Evolutionary conservation across 78 protist species (phyloP).

Genomic region (Bodo saltans): DNA sequence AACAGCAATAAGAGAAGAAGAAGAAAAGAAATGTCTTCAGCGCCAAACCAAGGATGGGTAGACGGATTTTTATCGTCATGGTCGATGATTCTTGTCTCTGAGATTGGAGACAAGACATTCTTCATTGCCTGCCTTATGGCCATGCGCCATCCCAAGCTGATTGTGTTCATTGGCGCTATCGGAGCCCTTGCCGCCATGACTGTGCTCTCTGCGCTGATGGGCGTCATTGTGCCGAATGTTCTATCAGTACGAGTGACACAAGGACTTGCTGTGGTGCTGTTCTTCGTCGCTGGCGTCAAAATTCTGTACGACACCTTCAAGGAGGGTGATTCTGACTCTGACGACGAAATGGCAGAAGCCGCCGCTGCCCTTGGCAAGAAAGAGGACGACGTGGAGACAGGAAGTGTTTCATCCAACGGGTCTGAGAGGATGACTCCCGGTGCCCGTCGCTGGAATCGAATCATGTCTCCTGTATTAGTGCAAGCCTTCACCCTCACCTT

Average conservation of each 20-base stretch:
- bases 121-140: constrained; percentile 74
- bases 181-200: constrained; percentile 61
- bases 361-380: background rate
- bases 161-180: constrained; percentile 51
- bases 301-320: constrained; percentile 40
- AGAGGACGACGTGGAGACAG: constrained; percentile 29
- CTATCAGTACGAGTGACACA: constrained; percentile 52
- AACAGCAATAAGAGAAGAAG: no score
- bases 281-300: constrained; percentile 45
- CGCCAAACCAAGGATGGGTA: no score
- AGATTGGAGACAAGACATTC: constrained; percentile 84
- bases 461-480: constrained; percentile 1
- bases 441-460: background rate
- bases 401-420: no score
- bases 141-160: constrained; percentile 44
- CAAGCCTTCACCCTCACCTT: constrained; percentile 68
- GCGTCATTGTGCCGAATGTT: constrained; percentile 45
- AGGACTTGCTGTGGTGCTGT: constrained; percentile 46
- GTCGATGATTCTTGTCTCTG: constrained; percentile 59
- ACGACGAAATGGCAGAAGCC: constrained; percentile 43
- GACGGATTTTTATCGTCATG: constrained; percentile 10
- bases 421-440: background rate
- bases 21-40: no score
- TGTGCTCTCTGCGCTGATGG: constrained; percentile 48
- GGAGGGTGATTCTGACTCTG: background rate